Conservation (phyloP, 2,329 filamentous ascomycete species). For the Didymella arachidicola region DNA sequence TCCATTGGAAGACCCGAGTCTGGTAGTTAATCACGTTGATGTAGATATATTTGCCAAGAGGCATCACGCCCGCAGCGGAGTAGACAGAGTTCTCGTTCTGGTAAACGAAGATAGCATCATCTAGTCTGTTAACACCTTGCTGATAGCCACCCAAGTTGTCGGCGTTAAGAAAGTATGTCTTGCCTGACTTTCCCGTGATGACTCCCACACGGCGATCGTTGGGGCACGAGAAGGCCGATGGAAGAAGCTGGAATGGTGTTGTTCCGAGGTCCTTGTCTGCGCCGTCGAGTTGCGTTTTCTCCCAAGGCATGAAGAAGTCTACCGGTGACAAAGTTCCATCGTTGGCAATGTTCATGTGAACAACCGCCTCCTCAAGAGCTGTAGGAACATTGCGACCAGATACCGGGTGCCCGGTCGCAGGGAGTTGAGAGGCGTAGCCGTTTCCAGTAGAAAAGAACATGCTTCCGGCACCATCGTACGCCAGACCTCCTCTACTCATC, state of each 20-base stretch:
- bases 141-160: constrained; percentile 61
- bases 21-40: constrained; percentile 63
- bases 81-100: constrained; percentile 61
- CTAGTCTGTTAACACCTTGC: constrained; percentile 54
- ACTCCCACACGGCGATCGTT: constrained; percentile 58
- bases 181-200: constrained; percentile 60
- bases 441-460: constrained; percentile 61
- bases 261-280: constrained; percentile 61
- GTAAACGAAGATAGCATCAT: constrained; percentile 55
- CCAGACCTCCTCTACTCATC: constrained; percentile 60
- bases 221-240: constrained; percentile 55
- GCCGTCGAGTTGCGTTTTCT: constrained; percentile 59
- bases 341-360: constrained; percentile 57
- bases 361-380: constrained; percentile 59
- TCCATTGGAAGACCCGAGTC: constrained; percentile 66
- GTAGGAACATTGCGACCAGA: constrained; percentile 56
- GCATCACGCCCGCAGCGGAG: constrained; percentile 58
- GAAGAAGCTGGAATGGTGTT: constrained; percentile 55
- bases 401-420: constrained; percentile 50
- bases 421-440: constrained; percentile 58
- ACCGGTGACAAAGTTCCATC: constrained; percentile 55
- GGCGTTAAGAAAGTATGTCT: constrained; percentile 59
- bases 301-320: constrained; percentile 62
- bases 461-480: constrained; percentile 57
- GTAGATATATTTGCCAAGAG: constrained; percentile 59